A percentile compares a stretch with the other conserved stretches of the same genome.
Conservation (phyloP, 805 yeast species). For the Saccharomyces mikatae region DNA sequence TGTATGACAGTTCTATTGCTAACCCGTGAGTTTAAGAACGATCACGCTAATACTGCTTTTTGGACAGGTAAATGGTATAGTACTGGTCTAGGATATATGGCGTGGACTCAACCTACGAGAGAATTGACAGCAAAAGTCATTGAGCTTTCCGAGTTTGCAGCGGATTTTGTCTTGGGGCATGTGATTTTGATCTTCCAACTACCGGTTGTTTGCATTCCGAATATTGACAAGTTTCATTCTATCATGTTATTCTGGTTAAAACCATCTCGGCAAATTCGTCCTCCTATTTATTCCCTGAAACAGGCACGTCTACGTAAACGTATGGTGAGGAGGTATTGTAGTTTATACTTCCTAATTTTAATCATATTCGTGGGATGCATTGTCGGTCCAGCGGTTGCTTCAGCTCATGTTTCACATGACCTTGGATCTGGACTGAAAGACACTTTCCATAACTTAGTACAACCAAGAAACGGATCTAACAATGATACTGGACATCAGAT, state of each 20-base stretch:
- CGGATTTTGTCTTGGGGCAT: conserved; percentile 93
- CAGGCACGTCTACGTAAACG: conserved; percentile 93
- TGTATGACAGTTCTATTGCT: conserved; percentile 65
- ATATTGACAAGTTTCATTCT: conserved; percentile 94
- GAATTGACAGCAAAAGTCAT: conserved; percentile 89
- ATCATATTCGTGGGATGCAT: conserved; percentile 64
- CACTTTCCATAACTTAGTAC: conserved; percentile 62
- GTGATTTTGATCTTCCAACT: conserved; percentile 76
- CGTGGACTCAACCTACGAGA: conserved; percentile 92
- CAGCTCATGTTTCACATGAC: conserved; percentile 39
- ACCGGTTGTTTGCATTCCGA: conserved; percentile 79
- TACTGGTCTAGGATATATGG: conserved; percentile 82
- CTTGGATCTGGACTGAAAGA: conserved; percentile 32
- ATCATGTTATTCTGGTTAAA: conserved; percentile 97
- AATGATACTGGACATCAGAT: conserved; percentile 66
- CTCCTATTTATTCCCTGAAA: conserved; percentile 92
- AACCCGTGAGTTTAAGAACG: conserved; percentile 93
- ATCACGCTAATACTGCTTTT: conserved; percentile 93
- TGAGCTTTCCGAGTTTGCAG: conserved; percentile 91
- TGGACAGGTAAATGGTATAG: conserved; percentile 99
- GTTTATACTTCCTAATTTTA: conserved; percentile 65
- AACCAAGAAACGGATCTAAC: conserved; percentile 73
- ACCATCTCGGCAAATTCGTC: conserved; percentile 92
- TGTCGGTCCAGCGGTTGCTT: conserved; percentile 87
- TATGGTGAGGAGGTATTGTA: conserved; percentile 89